These are phyloP conservation scores for Starmerella asiatica DNA, from an alignment of 805 yeast species.

Conservation along the genomic window DNA sequence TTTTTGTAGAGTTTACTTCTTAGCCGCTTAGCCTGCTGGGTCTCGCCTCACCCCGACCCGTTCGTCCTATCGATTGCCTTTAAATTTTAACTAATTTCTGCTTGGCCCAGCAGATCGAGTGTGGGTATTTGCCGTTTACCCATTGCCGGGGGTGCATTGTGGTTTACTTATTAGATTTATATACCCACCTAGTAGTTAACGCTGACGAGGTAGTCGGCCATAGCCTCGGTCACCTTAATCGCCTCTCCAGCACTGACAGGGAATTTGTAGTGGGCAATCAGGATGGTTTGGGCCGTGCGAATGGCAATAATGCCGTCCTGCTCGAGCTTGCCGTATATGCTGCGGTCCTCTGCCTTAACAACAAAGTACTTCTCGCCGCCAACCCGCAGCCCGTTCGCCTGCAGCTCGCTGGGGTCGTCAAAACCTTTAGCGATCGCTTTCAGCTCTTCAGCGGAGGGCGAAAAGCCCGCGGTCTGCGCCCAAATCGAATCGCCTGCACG, in stretches of 20 bases:
- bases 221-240: slow-evolving; percentile 81
- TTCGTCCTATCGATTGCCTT: no score
- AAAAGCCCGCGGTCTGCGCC: slow-evolving; percentile 68
- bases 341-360: slow-evolving; percentile 79
- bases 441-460: slow-evolving; percentile 57
- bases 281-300: slow-evolving; percentile 83
- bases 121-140: no score
- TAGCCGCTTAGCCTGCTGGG: no score
- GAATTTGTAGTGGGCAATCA: slow-evolving; percentile 76
- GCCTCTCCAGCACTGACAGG: slow-evolving; percentile 93
- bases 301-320: slow-evolving; percentile 82
- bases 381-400: slow-evolving; percentile 73
- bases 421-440: slow-evolving; percentile 63
- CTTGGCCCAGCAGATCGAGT: no score
- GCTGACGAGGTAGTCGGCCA: slow-evolving; percentile 87
- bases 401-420: slow-evolving; percentile 63
- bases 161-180: no score
- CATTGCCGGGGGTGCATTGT: no score
- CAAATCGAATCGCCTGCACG: slow-evolving; percentile 89
- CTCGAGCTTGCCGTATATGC: slow-evolving; percentile 82
- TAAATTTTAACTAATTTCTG: no score
- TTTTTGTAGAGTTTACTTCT: no score
- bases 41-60: no score
- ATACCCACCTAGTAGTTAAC: slow-evolving; percentile 65
- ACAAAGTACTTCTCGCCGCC: slow-evolving; percentile 78